Percentiles rank a stretch among this genome's conserved stretches.
phyloP scores from a whole-genome alignment of 83 land plant species.

The Thuja plicata region DNA sequence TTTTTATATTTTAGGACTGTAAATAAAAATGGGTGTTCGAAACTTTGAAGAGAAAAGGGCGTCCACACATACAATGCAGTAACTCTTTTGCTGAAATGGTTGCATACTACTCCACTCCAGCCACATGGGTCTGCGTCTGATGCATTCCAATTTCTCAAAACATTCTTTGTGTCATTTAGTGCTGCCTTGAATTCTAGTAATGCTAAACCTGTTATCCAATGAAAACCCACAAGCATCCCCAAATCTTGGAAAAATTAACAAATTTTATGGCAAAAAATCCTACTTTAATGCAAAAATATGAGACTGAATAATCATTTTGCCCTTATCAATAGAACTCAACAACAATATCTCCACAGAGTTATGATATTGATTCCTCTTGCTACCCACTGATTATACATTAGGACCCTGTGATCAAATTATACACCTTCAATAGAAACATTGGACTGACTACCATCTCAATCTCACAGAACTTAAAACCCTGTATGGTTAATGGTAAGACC shows the following conservation, averaged over 20 bases:
- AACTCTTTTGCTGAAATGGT: conserved; percentile 28
- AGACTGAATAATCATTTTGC: not conserved
- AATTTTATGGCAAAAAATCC: not conserved
- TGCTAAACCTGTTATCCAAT: conserved; percentile 1
- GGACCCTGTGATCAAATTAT: not conserved
- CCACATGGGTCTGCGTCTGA: conserved; percentile 32
- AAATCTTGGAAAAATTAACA: not conserved
- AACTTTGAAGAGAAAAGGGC: conserved; percentile 24
- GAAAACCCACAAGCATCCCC: not conserved
- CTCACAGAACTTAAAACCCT: not conserved
- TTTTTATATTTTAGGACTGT: not conserved
- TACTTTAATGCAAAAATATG: not conserved
- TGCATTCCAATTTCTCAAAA: conserved; percentile 27
- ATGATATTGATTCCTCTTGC: not conserved
- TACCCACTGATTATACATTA: not conserved
- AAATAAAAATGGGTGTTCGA: not conserved
- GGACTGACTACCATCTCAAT: not conserved
- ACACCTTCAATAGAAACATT: not conserved
- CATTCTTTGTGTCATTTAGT: not conserved
- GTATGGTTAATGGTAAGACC: not conserved
- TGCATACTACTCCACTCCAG: conserved; percentile 75
- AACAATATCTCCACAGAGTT: not conserved
- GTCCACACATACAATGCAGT: conserved; percentile 29
- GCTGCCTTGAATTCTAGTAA: conserved; percentile 16
- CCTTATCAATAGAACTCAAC: not conserved